These are phyloP conservation scores for Westerdykella sp. DNA, from an alignment of 2,329 filamentous ascomycete species.

Conservation along the genomic window DNA sequence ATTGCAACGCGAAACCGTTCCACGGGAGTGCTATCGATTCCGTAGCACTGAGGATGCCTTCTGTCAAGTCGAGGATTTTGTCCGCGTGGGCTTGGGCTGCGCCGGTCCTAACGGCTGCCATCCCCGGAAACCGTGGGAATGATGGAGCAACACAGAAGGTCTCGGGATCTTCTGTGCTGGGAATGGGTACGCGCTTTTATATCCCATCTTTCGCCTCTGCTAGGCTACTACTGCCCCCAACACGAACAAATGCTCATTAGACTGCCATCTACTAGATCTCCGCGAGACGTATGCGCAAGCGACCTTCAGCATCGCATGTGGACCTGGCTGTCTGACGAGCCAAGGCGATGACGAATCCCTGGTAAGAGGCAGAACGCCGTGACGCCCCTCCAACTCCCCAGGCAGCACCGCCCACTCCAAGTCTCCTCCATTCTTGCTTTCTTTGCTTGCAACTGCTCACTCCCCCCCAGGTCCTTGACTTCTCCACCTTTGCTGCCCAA, in stretches of 20 bases:
- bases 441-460: conserved; percentile 16
- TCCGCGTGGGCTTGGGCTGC: conserved; percentile 24
- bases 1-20: too few species aligned
- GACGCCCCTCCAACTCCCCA: too few species aligned
- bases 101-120: conserved; percentile 25
- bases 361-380: conserved; percentile 25
- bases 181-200: conserved; percentile 21
- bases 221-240: conserved; percentile 8
- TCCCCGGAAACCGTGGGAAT: conserved; percentile 7
- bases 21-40: too few species aligned
- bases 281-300: conserved; percentile 35
- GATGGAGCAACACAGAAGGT: neutral
- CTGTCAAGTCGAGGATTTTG: conserved; percentile 28
- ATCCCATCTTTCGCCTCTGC: conserved; percentile 29
- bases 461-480: conserved; percentile 36
- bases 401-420: conserved; percentile 14
- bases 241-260: too few species aligned
- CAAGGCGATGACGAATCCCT: conserved; percentile 36
- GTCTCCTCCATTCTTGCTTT: conserved; percentile 19
- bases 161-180: conserved; percentile 9
- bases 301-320: conserved; percentile 40
- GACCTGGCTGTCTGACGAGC: conserved; percentile 39
- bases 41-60: conserved; percentile 6
- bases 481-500: conserved; percentile 35
- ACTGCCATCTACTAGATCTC: conserved; percentile 15